Percentiles rank a stretch among this genome's conserved stretches.
Evolutionary conservation across 2,329 filamentous ascomycete species (phyloP).

Genomic region (Fusarium sp.): DNA sequence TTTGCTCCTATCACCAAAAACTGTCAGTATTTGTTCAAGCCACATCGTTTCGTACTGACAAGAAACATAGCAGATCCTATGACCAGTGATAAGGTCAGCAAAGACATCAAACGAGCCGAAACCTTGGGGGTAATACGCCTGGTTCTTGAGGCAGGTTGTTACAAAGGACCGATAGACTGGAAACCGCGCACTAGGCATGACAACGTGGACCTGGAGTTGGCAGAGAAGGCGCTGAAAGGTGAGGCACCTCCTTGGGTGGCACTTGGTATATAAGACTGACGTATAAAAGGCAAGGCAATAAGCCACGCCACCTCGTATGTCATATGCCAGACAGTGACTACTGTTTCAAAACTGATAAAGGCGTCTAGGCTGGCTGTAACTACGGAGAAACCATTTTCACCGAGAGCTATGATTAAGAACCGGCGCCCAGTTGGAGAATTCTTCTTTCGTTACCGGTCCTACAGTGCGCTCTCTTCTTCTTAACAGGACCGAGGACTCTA

Average conservation of each 20-base stretch:
- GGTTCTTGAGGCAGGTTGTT: fast-evolving
- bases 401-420: fast-evolving
- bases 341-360: not conserved
- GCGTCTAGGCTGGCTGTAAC: not conserved
- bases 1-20: constrained; percentile 34
- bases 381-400: not conserved
- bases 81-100: not conserved
- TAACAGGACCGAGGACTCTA: fast-evolving
- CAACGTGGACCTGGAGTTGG: not conserved
- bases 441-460: constrained; percentile 45
- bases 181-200: no score
- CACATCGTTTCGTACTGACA: not conserved
- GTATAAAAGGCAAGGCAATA: constrained; percentile 45
- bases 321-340: no score
- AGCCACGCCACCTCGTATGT: constrained; percentile 43
- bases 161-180: fast-evolving
- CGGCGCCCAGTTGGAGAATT: not conserved
- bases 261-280: no score
- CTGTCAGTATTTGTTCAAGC: not conserved
- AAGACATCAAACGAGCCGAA: not conserved
- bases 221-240: constrained; percentile 49
- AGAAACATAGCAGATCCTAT: not conserved
- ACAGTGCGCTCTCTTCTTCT: constrained; percentile 15
- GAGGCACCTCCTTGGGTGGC: no score
- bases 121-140: constrained; percentile 39